Conservation (phyloP, 2,329 filamentous ascomycete species). For the Zopfia rhizophila region DNA sequence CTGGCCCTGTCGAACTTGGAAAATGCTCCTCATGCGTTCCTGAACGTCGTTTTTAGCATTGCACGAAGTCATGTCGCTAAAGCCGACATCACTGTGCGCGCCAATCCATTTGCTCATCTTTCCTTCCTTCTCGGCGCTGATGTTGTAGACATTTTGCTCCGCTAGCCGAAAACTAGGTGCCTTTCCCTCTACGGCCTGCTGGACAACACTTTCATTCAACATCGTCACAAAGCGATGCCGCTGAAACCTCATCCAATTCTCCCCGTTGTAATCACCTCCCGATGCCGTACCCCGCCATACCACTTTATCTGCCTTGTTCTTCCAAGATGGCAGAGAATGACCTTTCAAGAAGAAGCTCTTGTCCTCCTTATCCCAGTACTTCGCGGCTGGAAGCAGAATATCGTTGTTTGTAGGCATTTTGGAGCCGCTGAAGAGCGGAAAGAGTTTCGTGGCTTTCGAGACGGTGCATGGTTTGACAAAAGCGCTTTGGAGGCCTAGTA, state of each 20-base stretch:
- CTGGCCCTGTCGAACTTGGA: constrained; percentile 54
- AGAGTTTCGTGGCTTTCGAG: constrained; percentile 54
- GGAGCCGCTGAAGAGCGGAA: constrained; percentile 61
- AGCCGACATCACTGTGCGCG: constrained; percentile 4
- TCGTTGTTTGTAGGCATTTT: constrained; percentile 63
- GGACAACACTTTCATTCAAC: constrained; percentile 71
- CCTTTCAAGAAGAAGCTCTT: constrained; percentile 27
- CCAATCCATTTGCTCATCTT: neutral
- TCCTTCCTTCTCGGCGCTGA: neutral
- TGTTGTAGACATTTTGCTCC: too few species aligned
- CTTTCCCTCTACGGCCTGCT: constrained; percentile 60
- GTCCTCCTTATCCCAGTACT: constrained; percentile 54
- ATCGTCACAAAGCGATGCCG: constrained; percentile 79
- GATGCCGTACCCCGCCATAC: constrained; percentile 62
- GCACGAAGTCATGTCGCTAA: constrained; percentile 44
- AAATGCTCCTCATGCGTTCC: constrained; percentile 36
- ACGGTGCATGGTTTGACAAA: constrained; percentile 60
- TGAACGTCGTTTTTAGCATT: too few species aligned
- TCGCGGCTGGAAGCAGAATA: constrained; percentile 59
- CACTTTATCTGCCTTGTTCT: constrained; percentile 51
- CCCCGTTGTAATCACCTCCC: constrained; percentile 55
- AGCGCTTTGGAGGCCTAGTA: constrained; percentile 59
- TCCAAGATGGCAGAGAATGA: constrained; percentile 46
- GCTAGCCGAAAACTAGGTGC: too few species aligned
- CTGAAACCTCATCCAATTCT: constrained; percentile 77